Evolutionary conservation across 257 asterid genomes (phyloP), one percentile per base, ranked within the genome.

Genomic region (Solanum chiquidenum): DNA sequence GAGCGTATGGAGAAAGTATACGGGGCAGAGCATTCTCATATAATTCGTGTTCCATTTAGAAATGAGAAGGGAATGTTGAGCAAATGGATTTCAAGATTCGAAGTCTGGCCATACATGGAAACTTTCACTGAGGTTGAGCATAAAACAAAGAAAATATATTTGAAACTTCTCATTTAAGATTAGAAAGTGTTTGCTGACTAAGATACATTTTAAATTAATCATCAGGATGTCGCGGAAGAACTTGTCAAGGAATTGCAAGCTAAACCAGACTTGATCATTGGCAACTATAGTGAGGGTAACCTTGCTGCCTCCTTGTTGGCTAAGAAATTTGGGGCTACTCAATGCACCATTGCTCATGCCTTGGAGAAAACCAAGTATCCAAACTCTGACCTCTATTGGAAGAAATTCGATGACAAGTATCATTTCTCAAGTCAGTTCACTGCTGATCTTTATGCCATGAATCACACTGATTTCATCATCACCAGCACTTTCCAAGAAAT

Each of bases 81-180:
- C 23, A 89, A 91, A 82, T 91, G 93, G 91, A 91, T 89, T 84
- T 91, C 93, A 31, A 87, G 93, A 29, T 91, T 89, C 8, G 91
- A 91, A 80, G 91, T 91, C 33, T 91, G 91, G 93, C 93, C 93
- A 44, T 89, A 89, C 87, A 86, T 91, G 88, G 93, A 91, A 88
- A 89, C 88, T 29, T 91, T 89, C 86, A 86, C 91, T 12, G 88
- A 91, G 91, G 92, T 89, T 62, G 86, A 33, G 18, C n/a, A 37
- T 49, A 49, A 21, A 75, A 16, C 64, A 52, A 76, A 29, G 40
- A 37, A 66, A 40, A 55, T 66, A 9, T 13, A 66, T 75, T 35
- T 60, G 52, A 27, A 44, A 35, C 42, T 55, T 83, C 79, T 71
- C 14, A 35, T 35, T 52, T 46, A 60, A 21, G 73, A 84, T n/a